phyloP scores from a whole-genome alignment of 192 early-diverging fungal species.

The Diversispora epigaea region DNA sequence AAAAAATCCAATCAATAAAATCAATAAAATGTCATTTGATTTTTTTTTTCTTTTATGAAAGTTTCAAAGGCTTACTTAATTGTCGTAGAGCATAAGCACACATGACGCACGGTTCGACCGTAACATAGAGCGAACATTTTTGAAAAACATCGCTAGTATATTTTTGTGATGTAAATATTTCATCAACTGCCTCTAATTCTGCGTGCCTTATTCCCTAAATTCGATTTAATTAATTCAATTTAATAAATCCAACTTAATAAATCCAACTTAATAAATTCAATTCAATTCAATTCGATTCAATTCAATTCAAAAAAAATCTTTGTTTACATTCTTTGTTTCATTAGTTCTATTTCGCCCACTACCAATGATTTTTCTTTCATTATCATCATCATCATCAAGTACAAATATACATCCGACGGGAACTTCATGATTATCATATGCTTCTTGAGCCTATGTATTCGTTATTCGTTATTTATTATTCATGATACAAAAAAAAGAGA shows the following conservation, averaged over 20 bases:
- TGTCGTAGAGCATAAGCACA: conserved; percentile 90
- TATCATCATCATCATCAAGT: conserved; percentile 35
- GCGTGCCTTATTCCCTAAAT: conserved; percentile 87
- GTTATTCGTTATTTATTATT: not conserved
- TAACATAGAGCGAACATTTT: conserved; percentile 81
- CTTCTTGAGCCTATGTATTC: conserved; percentile 70
- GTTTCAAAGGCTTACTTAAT: conserved; percentile 46
- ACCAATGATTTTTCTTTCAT: conserved; percentile 58
- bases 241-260: not conserved
- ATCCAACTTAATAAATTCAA: no score
- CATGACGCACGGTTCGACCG: conserved; percentile 98
- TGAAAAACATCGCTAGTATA: conserved; percentile 47
- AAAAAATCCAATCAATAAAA: not conserved
- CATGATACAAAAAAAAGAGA: not conserved
- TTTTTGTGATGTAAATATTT: conserved; percentile 52
- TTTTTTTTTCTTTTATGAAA: not conserved
- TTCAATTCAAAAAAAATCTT: no score
- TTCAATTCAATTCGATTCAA: not conserved
- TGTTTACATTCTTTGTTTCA: conserved; percentile 75
- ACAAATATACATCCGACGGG: conserved; percentile 98
- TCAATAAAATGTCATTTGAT: not conserved
- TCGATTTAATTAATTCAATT: not conserved
- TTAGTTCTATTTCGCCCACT: conserved; percentile 88
- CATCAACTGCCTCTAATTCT: conserved; percentile 90
- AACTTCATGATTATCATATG: conserved; percentile 79